A percentile compares a stretch with the other conserved stretches of the same genome.
Conservation (phyloP, 192 early-diverging fungal genomes). For the Dissophora globulifera region DNA sequence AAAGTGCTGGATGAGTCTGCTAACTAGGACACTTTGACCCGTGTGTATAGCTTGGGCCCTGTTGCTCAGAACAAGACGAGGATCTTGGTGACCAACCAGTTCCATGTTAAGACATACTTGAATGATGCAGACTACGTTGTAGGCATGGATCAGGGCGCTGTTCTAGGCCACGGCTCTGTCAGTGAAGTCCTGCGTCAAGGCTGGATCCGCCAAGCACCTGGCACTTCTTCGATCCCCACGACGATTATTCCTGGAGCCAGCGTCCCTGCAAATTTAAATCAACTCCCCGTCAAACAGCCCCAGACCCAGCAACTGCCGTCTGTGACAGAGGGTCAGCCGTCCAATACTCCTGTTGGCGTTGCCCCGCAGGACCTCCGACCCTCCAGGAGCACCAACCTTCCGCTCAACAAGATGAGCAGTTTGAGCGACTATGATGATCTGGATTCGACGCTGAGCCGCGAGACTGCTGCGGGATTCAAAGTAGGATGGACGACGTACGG, state of each 20-base stretch:
- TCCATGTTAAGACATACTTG: conserved; percentile 49
- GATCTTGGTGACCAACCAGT: conserved; percentile 43
- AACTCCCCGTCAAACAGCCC: conserved; percentile 14
- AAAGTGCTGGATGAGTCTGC: too few relatives aligned
- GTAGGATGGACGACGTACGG: conserved; percentile 41
- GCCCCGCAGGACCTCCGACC: conserved; percentile 21
- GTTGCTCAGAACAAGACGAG: conserved; percentile 36
- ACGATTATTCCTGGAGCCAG: conserved; percentile 44
- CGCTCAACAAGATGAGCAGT: conserved; percentile 47
- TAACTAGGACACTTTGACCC: too few relatives aligned
- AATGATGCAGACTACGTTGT: conserved; percentile 51
- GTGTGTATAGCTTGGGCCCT: conserved; percentile 35
- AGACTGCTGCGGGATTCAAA: conserved; percentile 45
- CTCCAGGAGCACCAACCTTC: conserved; percentile 38
- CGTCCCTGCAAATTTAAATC: conserved; percentile 44
- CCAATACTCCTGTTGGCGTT: too few relatives aligned
- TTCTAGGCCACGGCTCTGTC: conserved; percentile 43
- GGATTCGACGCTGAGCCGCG: conserved; percentile 47
- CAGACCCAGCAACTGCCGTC: conserved; percentile 1
- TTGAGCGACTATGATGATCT: conserved; percentile 49
- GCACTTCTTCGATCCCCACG: conserved; percentile 35
- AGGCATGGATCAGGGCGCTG: conserved; percentile 40
- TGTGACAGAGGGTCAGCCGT: not conserved
- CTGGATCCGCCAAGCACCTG: conserved; percentile 50
- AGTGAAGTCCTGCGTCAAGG: conserved; percentile 43